Evolutionary conservation across 257 asterid genomes (phyloP).

Genomic region (Lavandula angustifolia): DNA sequence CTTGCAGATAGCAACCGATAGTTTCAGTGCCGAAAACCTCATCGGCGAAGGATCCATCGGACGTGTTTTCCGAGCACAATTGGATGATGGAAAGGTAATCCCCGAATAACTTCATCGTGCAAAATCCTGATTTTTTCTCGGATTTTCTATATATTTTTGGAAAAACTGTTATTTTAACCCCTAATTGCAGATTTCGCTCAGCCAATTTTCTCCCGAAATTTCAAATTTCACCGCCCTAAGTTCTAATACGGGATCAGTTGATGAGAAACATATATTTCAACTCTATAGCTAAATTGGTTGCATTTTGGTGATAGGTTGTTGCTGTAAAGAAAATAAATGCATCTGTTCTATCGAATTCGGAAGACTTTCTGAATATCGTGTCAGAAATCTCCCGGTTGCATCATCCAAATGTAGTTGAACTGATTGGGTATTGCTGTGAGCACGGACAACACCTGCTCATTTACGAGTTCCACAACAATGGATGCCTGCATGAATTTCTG

Average conservation of each 20-base stretch:
- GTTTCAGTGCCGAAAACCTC: constrained; percentile 76
- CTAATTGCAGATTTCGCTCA: too few relatives aligned
- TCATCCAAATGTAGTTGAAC: constrained; percentile 82
- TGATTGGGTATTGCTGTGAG: constrained; percentile 92
- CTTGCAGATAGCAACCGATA: constrained; percentile 88
- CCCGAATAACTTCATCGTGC: too few relatives aligned
- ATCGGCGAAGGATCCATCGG: constrained; percentile 91
- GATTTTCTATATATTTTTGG: too few relatives aligned
- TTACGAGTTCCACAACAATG: constrained; percentile 79
- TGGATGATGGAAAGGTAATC: constrained; percentile 76
- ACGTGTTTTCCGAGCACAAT: constrained; percentile 84
- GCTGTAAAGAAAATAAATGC: constrained; percentile 92
- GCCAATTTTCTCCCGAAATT: too few relatives aligned
- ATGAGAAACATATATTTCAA: background rate
- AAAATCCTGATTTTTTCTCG: too few relatives aligned
- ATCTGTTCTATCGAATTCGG: constrained; percentile 58
- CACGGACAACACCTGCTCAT: constrained; percentile 82
- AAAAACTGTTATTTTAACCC: too few relatives aligned
- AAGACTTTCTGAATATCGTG: constrained; percentile 72
- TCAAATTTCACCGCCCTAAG: too few relatives aligned
- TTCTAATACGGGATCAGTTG: too few relatives aligned
- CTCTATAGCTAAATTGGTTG: background rate
- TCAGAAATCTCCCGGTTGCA: constrained; percentile 69
- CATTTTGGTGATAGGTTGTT: constrained; percentile 56
- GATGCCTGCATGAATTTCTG: constrained; percentile 72